Evolutionary conservation across 176 grass and related monocot genomes (phyloP).

Genomic region (Aechmea fasciata): DNA sequence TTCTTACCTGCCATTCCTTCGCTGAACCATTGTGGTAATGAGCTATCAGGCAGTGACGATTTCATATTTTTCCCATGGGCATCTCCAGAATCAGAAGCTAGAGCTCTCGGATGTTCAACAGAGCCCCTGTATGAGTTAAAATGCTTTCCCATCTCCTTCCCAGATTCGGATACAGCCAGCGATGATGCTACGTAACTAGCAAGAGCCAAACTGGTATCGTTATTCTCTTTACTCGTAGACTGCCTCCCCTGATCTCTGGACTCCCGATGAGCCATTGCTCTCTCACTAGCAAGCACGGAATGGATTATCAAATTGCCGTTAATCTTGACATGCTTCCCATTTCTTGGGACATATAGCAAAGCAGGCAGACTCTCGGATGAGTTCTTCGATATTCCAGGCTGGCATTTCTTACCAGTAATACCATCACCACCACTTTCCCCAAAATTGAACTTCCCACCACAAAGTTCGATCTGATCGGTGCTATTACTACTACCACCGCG

Average conservation of each 20-base stretch:
- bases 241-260: constrained; percentile 24
- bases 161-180: constrained; percentile 12
- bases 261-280: constrained; percentile 50
- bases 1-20: constrained; percentile 97
- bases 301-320: constrained; percentile 97
- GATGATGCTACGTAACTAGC: constrained; percentile 34
- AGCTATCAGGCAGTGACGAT: constrained; percentile 39
- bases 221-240: constrained; percentile 27
- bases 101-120: background rate
- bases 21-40: constrained; percentile 84
- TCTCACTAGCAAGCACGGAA: constrained; percentile 88
- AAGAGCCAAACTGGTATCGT: constrained; percentile 52
- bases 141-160: constrained; percentile 34
- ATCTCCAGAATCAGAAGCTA: constrained; percentile 11
- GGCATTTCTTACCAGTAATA: constrained; percentile 6
- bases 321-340: constrained; percentile 99
- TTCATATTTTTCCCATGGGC: background rate
- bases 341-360: constrained; percentile 91
- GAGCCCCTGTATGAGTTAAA: constrained; percentile 14
- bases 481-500: constrained; percentile 32
- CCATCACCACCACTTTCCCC: constrained; percentile 5
- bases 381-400: constrained; percentile 24
- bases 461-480: constrained; percentile 25
- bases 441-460: constrained; percentile 8
- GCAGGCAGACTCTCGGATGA: constrained; percentile 77